Conservation (phyloP, 805 yeast species). For the Teunomyces gatunensis region DNA sequence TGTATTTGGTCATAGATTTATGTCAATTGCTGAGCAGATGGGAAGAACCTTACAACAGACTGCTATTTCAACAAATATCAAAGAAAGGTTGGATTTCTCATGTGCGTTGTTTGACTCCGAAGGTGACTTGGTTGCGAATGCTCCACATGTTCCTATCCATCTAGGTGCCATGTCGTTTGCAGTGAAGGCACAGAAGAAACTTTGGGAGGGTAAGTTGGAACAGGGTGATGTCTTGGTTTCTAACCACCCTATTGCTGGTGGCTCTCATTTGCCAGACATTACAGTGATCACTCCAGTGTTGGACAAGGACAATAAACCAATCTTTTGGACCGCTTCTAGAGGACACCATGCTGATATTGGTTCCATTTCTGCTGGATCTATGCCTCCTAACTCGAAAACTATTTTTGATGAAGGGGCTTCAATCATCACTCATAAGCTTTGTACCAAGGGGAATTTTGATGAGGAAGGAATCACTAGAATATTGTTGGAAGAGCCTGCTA, state of each 20-base stretch:
- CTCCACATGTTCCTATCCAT: conserved; percentile 47
- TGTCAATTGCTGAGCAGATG: conserved; percentile 67
- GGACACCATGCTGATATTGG: conserved; percentile 98
- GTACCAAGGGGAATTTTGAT: conserved; percentile 67
- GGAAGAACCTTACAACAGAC: conserved; percentile 45
- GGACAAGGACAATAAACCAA: conserved; percentile 44
- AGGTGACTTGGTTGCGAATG: conserved; percentile 47
- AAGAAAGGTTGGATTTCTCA: conserved; percentile 44
- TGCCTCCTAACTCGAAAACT: conserved; percentile 89
- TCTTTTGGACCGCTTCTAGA: conserved; percentile 88
- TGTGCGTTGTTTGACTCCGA: conserved; percentile 43
- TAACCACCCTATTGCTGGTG: conserved; percentile 44
- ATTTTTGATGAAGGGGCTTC: conserved; percentile 91
- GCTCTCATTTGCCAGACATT: conserved; percentile 51
- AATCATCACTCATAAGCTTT: conserved; percentile 73
- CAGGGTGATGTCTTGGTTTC: conserved; percentile 44
- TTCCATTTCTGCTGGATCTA: conserved; percentile 85
- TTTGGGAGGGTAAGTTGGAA: conserved; percentile 38
- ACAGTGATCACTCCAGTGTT: conserved; percentile 92
- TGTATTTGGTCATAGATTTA: conserved; percentile 41
- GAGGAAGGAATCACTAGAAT: conserved; percentile 63
- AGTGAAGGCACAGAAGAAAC: conserved; percentile 38
- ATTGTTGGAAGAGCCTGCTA: conserved; percentile 71
- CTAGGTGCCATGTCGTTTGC: conserved; percentile 49
- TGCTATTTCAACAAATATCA: conserved; percentile 44